Conservation (phyloP, 2,329 filamentous ascomycete species). For the Trichophaea hybrida region DNA sequence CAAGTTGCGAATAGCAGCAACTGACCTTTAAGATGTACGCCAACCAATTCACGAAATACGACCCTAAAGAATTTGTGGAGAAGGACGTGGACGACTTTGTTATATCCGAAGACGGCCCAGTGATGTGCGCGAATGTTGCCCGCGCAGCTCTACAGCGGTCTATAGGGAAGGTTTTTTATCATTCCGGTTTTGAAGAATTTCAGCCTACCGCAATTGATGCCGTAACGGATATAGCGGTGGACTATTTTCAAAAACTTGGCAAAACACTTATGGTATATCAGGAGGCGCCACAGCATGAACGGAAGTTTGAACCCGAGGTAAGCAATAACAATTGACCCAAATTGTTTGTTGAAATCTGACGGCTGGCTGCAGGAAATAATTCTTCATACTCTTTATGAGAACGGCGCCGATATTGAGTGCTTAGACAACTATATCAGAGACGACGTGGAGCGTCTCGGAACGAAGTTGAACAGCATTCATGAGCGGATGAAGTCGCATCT, state of each 20-base stretch:
- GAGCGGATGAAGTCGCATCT: slow-evolving; percentile 90
- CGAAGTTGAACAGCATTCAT: slow-evolving; percentile 69
- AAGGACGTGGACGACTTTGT: slow-evolving; percentile 79
- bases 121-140: slow-evolving; percentile 72
- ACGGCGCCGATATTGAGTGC: slow-evolving; percentile 65
- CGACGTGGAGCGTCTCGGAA: slow-evolving; percentile 72
- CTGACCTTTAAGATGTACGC: slow-evolving; percentile 59
- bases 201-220: slow-evolving; percentile 87
- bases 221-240: slow-evolving; percentile 73
- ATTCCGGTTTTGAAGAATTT: slow-evolving; percentile 91
- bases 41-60: slow-evolving; percentile 96
- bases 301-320: slow-evolving; percentile 26
- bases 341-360: slow-evolving; percentile 6
- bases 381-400: slow-evolving; percentile 70
- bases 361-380: slow-evolving; percentile 59
- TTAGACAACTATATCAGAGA: slow-evolving; percentile 82
- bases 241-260: slow-evolving; percentile 77
- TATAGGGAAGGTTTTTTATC: slow-evolving; percentile 88
- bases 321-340: neutral
- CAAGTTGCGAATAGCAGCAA: neutral
- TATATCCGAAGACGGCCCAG: slow-evolving; percentile 70
- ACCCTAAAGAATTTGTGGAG: slow-evolving; percentile 77
- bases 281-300: slow-evolving; percentile 52
- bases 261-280: slow-evolving; percentile 67
- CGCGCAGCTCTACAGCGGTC: slow-evolving; percentile 76